phyloP scores from a whole-genome alignment of 345 rosid genomes.

The Anastatica hierochuntica region DNA sequence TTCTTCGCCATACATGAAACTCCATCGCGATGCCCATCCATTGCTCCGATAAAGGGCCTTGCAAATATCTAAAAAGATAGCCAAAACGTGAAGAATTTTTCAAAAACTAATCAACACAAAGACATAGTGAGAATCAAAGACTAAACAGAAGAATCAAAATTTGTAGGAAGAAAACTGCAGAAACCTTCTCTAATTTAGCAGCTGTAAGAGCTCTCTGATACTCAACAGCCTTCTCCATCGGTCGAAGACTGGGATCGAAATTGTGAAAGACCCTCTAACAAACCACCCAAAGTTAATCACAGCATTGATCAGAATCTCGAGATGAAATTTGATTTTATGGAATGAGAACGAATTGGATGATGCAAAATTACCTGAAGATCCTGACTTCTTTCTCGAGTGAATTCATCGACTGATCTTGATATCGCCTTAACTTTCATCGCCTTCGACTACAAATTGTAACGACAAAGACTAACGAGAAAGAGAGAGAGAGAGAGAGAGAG shows the following conservation, averaged over 20 bases:
- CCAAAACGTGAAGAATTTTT: background rate
- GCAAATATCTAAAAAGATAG: conserved; percentile 58
- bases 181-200: conserved; percentile 87
- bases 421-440: conserved; percentile 74
- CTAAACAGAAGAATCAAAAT: background rate
- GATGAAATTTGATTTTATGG: background rate
- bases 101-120: background rate
- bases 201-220: conserved; percentile 83
- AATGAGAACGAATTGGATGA: background rate
- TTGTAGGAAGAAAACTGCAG: background rate
- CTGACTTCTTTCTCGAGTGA: conserved; percentile 92
- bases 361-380: conserved; percentile 59
- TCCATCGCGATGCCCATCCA: conserved; percentile 90
- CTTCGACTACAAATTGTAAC: background rate
- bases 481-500: background rate
- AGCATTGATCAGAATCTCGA: background rate
- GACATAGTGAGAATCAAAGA: background rate
- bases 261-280: conserved; percentile 85
- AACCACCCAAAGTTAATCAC: background rate
- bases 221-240: conserved; percentile 81
- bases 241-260: conserved; percentile 68
- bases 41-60: conserved; percentile 84
- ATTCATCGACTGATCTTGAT: conserved; percentile 78
- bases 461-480: background rate
- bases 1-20: conserved; percentile 94